phyloP scores from a whole-genome alignment of 2,329 filamentous ascomycete species.

The Arachnomyces sp. region DNA sequence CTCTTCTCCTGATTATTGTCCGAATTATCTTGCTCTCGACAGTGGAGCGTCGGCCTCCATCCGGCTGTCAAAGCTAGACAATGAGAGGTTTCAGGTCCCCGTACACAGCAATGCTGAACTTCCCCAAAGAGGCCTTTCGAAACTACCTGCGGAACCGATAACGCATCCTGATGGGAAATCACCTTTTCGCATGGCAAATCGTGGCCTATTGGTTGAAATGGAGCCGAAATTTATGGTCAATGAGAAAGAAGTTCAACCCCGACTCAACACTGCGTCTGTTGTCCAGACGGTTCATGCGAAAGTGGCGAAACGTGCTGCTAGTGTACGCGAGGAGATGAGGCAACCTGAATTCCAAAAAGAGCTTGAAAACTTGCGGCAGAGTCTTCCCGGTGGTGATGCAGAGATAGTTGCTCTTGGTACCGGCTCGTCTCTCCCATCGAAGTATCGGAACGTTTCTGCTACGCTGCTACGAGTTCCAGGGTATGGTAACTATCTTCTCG shows the following conservation, averaged over 20 bases:
- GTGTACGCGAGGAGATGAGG: constrained; percentile 20
- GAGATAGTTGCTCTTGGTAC: constrained; percentile 86
- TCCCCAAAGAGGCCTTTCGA: constrained; percentile 29
- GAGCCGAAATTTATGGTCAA: constrained; percentile 39
- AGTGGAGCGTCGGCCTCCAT: constrained; percentile 60
- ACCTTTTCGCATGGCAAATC: constrained; percentile 29
- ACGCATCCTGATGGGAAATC: constrained; percentile 12
- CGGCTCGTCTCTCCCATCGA: constrained; percentile 81
- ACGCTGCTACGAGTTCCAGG: constrained; percentile 79
- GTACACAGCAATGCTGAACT: constrained; percentile 52
- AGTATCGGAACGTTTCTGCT: constrained; percentile 89
- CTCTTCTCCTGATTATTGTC: constrained; percentile 63
- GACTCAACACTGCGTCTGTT: constrained; percentile 19
- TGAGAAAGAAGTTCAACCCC: constrained; percentile 20
- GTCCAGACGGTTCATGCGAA: constrained; percentile 4
- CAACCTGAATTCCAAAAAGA: constrained; percentile 25
- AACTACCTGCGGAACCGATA: constrained; percentile 11
- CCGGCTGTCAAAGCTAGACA: constrained; percentile 65
- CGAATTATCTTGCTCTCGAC: constrained; percentile 67
- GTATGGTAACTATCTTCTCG: constrained; percentile 80
- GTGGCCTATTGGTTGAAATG: constrained; percentile 37
- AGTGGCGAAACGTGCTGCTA: constrained; percentile 11
- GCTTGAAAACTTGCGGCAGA: constrained; percentile 45
- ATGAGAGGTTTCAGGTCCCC: constrained; percentile 64
- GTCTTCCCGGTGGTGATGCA: constrained; percentile 65